Conservation (phyloP, 441 rosid species). For the Populus hybrid region DNA sequence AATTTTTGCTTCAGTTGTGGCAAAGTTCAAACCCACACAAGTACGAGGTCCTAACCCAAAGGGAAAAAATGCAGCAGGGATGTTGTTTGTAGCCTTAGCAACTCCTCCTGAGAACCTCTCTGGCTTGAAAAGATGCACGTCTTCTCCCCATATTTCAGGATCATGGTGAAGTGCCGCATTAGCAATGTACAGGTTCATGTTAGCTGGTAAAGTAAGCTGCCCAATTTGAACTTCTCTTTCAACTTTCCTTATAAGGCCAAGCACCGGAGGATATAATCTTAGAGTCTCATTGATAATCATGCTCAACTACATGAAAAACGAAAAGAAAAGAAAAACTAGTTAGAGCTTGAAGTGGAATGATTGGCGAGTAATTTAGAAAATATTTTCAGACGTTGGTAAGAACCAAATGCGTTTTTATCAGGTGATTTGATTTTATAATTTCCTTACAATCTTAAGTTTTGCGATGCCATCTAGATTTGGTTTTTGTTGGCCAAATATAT, state of each 20-base stretch:
- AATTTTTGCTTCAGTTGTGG: constrained; percentile 30
- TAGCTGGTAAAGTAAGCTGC: constrained; percentile 32
- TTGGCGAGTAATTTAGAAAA: not conserved
- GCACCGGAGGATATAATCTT: constrained; percentile 34
- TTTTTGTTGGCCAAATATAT: constrained; percentile 23
- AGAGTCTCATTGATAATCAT: constrained; percentile 21
- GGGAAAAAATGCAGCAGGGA: constrained; percentile 34
- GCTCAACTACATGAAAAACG: constrained; percentile 5
- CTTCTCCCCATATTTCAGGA: constrained; percentile 40
- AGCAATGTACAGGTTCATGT: constrained; percentile 21
- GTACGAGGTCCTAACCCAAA: constrained; percentile 37
- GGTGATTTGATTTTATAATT: not conserved
- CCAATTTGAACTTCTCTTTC: constrained; percentile 15
- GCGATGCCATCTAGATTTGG: constrained; percentile 29
- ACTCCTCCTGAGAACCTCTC: constrained; percentile 45
- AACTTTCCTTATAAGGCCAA: constrained; percentile 14
- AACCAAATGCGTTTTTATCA: not conserved
- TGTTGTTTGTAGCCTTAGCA: constrained; percentile 42
- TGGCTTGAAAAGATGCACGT: constrained; percentile 39
- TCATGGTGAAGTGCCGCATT: constrained; percentile 32
- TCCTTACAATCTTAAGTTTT: constrained; percentile 30
- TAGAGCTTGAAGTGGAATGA: not conserved
- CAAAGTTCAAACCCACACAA: constrained; percentile 46
- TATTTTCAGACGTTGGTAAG: not conserved
- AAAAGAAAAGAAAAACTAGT: not conserved